These are phyloP conservation scores for Phytopythium cucurbitacearum DNA, from an alignment of 352 stramenopile species.

Conservation along the genomic window DNA sequence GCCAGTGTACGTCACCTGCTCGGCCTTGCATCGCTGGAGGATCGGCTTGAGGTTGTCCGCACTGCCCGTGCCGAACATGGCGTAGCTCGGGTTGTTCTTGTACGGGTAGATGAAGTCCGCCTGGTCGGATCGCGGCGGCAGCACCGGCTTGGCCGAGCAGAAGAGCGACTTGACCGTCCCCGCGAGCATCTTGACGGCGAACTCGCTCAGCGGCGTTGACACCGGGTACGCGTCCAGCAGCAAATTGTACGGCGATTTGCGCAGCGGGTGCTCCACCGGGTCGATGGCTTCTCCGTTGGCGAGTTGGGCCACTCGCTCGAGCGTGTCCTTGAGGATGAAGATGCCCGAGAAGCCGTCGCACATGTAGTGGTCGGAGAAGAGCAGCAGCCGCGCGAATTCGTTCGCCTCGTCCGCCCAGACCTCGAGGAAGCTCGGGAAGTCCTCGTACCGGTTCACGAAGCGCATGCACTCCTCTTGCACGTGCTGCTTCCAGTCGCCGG, in stretches of 20 bases:
- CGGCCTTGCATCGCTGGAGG: conserved; percentile 17
- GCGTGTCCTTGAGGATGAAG: conserved; percentile 31
- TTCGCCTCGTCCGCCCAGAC: conserved; percentile 12
- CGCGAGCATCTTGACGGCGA: conserved; percentile 20
- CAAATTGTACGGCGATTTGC: conserved; percentile 35
- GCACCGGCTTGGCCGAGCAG: conserved; percentile 15
- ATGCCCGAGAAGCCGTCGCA: conserved; percentile 31
- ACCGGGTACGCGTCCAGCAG: conserved; percentile 15
- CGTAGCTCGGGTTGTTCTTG: conserved; percentile 19
- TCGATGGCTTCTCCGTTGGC: conserved; percentile 7
- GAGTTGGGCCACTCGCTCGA: conserved; percentile 8
- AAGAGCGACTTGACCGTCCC: conserved; percentile 17
- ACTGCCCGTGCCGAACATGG: conserved; percentile 20
- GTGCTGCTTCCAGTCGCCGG: conserved; percentile 10
- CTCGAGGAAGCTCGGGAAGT: conserved; percentile 21
- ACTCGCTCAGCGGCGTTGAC: conserved; percentile 13
- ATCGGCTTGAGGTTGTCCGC: conserved; percentile 17
- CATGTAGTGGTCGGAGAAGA: conserved; percentile 51
- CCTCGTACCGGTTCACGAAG: conserved; percentile 15
- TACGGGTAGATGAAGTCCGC: conserved; percentile 19
- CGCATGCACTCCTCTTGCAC: conserved; percentile 16
- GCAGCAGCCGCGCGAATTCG: conserved; percentile 24
- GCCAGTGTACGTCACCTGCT: conserved; percentile 29
- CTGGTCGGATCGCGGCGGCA: conserved; percentile 24
- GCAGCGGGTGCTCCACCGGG: conserved; percentile 13